Conservation (phyloP, 2,329 filamentous ascomycete species). For the Trichoderma sp. region DNA sequence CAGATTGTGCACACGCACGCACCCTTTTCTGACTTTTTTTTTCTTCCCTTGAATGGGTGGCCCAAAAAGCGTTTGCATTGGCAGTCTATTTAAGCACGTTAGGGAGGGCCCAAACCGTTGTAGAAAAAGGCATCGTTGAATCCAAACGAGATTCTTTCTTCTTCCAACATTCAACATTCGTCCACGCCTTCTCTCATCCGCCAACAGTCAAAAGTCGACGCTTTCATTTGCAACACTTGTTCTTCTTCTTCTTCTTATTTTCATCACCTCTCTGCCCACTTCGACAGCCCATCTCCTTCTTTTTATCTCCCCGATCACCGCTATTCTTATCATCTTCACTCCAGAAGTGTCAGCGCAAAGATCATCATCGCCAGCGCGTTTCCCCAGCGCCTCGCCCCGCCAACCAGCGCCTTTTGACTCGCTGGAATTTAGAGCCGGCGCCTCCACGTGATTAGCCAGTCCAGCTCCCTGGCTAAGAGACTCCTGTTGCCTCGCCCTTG, state of each 20-base stretch:
- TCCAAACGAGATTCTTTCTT: constrained; percentile 15
- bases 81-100: neutral
- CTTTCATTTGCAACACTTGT: neutral
- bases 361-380: neutral
- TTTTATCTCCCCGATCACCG: neutral
- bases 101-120: neutral
- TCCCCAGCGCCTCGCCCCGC: neutral
- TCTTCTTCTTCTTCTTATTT: neutral
- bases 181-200: neutral
- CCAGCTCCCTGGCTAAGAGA: constrained; percentile 11
- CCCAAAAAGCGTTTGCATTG: neutral
- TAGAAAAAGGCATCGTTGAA: neutral
- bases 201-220: neutral
- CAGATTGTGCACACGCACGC: constrained; percentile 5
- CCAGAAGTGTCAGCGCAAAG: neutral
- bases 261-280: neutral
- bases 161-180: neutral
- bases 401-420: constrained; percentile 1
- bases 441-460: constrained; percentile 29
- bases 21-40: neutral
- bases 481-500: constrained; percentile 1
- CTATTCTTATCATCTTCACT: neutral
- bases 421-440: constrained; percentile 21
- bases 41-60: neutral
- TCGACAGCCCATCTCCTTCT: neutral